Evolutionary conservation across 2,329 filamentous ascomycete genomes (phyloP), one percentile per base, ranked within the genome.

Genomic region (Fusarium heterosporum): DNA sequence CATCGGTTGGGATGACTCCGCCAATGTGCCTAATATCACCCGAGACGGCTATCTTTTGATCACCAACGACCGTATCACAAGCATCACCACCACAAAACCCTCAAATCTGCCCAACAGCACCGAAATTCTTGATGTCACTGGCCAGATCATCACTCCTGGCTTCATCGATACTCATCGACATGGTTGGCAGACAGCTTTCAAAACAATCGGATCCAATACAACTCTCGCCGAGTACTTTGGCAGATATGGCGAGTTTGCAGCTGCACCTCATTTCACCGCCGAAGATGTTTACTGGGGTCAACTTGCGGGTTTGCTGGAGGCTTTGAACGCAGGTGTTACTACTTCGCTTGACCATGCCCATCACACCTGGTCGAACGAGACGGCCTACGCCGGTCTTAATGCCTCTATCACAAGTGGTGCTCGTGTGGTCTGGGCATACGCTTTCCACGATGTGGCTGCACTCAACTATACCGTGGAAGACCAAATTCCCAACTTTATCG

Each of bases 141-240:
- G 80, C 51, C 84, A 85, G 68, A 87, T 87, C 58, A 77, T 87
- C 50, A 80, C 80, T 0, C 83, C 85, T 0, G 85, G 86, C 10
- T 87, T 88, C 72, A 77, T 88, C 57, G 83, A 87, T 72, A 87
- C 84, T 0, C 85, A 88, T 64, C 81, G 81, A 2, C 84, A 86
- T 61, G 79, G 81, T 1, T 87, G 85, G 86, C 84, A 87, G 68
- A 87, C 85, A 0, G 82, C 78, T 11, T 81, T 82, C 68, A 85
- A 84, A 68, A 86, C 85, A 0, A 67, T 88, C 2, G 82, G 65
- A 2, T 81, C 84, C 9, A 85, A 88, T 66, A 82, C 81, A 0
- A 83, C 78, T 0, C 72, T 86, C 16, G 73, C 79, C 7, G 78
- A 84, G 43, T 87, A 86, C 71, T 78, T 85, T 36, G 50, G 53